phyloP scores from a whole-genome alignment of 352 stramenopile species.

The Phytophthora palmivora region DNA sequence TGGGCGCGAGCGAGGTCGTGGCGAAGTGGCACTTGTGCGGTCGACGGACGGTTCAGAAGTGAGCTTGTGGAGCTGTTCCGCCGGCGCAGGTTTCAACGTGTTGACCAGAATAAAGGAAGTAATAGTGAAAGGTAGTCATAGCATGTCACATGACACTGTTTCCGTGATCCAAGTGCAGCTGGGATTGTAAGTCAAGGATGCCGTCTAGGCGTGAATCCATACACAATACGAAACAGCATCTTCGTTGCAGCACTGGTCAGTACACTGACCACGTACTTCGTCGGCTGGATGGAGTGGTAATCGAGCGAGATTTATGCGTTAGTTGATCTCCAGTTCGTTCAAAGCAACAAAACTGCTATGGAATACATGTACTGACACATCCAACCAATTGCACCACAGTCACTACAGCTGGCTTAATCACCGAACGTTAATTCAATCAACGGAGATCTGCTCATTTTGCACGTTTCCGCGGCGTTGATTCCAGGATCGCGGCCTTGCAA shows the following conservation, averaged over 20 bases:
- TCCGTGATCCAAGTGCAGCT: constrained; percentile 21
- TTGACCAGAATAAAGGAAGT: background rate
- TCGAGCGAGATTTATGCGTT: too few species aligned
- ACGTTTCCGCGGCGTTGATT: too few species aligned
- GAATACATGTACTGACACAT: too few species aligned
- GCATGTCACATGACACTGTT: constrained; percentile 5
- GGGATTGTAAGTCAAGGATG: constrained; percentile 12
- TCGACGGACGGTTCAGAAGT: constrained; percentile 22
- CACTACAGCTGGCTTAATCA: too few species aligned
- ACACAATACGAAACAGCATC: constrained; percentile 10
- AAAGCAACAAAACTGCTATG: too few species aligned
- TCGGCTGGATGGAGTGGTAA: too few species aligned
- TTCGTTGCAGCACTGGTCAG: background rate
- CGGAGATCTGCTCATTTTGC: too few species aligned
- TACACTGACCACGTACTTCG: background rate
- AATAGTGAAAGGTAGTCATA: constrained; percentile 1
- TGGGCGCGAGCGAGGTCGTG: constrained; percentile 9
- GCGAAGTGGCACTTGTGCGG: constrained; percentile 11
- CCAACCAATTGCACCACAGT: too few species aligned
- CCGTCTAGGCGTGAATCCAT: constrained; percentile 10
- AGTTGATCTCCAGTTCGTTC: too few species aligned
- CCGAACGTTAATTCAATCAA: too few species aligned
- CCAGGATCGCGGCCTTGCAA: too few species aligned
- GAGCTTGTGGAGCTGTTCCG: constrained; percentile 20
- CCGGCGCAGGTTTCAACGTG: background rate